A percentile compares a stretch with the other conserved stretches of the same genome.
phyloP scores from a whole-genome alignment of 805 yeast species.

The Suhomyces sp. region DNA sequence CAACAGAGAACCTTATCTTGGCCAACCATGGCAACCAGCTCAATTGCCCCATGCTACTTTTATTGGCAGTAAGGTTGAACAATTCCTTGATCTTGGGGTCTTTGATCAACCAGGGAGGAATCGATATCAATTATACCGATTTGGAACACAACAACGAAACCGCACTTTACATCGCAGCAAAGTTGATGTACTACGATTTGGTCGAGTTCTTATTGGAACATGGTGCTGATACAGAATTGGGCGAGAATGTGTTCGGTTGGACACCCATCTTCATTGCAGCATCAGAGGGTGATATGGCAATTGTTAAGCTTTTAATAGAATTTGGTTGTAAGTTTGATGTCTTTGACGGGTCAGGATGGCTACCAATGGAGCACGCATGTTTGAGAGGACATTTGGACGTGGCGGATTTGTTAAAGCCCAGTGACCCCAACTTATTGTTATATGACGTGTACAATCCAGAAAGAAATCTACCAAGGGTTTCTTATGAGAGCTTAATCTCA shows the following conservation, averaged over 20 bases:
- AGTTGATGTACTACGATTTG: constrained; percentile 51
- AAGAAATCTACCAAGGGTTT: constrained; percentile 27
- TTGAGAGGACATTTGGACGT: constrained; percentile 80
- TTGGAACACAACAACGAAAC: constrained; percentile 63
- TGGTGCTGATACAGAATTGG: constrained; percentile 72
- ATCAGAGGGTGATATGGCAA: constrained; percentile 67
- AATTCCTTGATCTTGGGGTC: constrained; percentile 54
- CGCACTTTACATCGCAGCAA: constrained; percentile 77
- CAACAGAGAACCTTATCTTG: constrained; percentile 58
- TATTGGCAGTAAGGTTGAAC: constrained; percentile 67
- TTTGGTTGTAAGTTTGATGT: constrained; percentile 53
- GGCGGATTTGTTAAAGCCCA: constrained; percentile 59
- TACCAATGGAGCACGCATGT: constrained; percentile 95
- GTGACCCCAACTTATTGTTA: constrained; percentile 30
- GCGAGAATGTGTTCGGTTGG: constrained; percentile 85
- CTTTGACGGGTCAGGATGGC: constrained; percentile 88
- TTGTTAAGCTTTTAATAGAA: constrained; percentile 53
- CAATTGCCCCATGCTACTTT: constrained; percentile 55
- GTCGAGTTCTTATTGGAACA: constrained; percentile 53
- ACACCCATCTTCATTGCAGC: constrained; percentile 90
- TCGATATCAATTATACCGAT: constrained; percentile 64
- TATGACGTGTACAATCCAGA: constrained; percentile 38
- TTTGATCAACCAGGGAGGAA: constrained; percentile 53
- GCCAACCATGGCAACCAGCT: constrained; percentile 40
- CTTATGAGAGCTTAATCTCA: constrained; percentile 1